These are phyloP conservation scores for Kernera saxatilis DNA, from an alignment of 345 rosid species.

Conservation along the genomic window DNA sequence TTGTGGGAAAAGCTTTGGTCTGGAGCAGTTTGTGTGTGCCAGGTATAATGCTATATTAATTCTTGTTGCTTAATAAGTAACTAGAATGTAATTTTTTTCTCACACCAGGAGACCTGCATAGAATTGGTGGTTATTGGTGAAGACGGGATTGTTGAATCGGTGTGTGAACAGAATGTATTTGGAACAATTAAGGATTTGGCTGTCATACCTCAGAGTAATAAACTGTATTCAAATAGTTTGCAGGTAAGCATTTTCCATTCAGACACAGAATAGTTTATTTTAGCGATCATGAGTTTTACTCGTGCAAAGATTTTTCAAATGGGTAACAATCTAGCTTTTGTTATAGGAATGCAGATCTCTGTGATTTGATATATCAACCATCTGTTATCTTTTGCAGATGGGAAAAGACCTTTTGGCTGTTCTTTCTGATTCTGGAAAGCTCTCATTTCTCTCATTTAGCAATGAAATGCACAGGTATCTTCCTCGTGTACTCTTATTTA, in stretches of 20 bases:
- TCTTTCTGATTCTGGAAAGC: slow-evolving; percentile 98
- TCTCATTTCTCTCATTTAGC: slow-evolving; percentile 82
- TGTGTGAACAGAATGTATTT: slow-evolving; percentile 82
- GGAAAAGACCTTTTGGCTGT: slow-evolving; percentile 82
- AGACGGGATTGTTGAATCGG: slow-evolving; percentile 72
- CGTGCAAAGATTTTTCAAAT: neutral
- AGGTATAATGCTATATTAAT: neutral
- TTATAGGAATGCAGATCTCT: neutral
- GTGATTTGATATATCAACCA: slow-evolving; percentile 4
- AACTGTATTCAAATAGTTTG: slow-evolving; percentile 35
- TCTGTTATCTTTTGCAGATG: slow-evolving; percentile 43
- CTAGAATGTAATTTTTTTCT: neutral
- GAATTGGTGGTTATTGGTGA: slow-evolving; percentile 72
- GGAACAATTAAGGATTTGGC: slow-evolving; percentile 89
- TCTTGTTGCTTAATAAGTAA: neutral
- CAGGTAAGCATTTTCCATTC: slow-evolving; percentile 41
- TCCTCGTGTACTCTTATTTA: slow-evolving; percentile 9
- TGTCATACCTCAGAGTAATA: slow-evolving; percentile 59
- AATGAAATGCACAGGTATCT: slow-evolving; percentile 94
- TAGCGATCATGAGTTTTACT: neutral
- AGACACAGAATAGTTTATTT: neutral
- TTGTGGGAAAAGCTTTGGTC: neutral
- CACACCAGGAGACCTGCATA: slow-evolving; percentile 79
- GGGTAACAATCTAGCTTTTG: neutral
- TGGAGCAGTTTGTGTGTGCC: neutral